Percentiles rank a stretch among this genome's conserved stretches.
Conservation (phyloP, 495 filamentous ascomycete species). For the Lophiotrema nucula region DNA sequence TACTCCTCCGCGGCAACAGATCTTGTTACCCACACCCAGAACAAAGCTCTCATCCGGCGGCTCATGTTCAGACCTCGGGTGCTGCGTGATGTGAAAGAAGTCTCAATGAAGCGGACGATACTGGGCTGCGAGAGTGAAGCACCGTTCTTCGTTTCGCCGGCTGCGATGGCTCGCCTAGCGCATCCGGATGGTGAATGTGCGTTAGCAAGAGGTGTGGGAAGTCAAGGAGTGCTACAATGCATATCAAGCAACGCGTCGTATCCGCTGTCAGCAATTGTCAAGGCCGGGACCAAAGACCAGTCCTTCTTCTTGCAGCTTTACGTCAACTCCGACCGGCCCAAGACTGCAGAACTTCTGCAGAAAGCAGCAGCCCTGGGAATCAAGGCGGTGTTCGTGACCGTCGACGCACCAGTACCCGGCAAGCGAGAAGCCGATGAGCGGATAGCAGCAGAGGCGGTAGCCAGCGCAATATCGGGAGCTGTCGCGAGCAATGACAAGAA, state of each 20-base stretch:
- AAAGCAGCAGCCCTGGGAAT: conserved; percentile 58
- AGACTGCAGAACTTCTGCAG: conserved; percentile 62
- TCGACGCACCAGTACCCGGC: conserved; percentile 47
- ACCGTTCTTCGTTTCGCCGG: conserved; percentile 72
- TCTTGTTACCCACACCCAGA: conserved; percentile 61
- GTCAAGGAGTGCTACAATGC: conserved; percentile 1
- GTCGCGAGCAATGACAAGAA: conserved; percentile 74
- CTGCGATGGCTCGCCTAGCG: conserved; percentile 69
- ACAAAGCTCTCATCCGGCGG: conserved; percentile 57
- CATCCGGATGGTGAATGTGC: conserved; percentile 71
- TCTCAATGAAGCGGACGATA: conserved; percentile 42
- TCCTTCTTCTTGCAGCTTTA: conserved; percentile 79
- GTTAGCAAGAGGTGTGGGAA: conserved; percentile 54
- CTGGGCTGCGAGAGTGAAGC: conserved; percentile 57
- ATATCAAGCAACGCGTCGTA: conserved; percentile 10
- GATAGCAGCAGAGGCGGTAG: conserved; percentile 1
- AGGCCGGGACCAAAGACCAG: conserved; percentile 22
- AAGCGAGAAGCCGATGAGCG: conserved; percentile 31
- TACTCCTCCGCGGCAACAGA: conserved; percentile 81
- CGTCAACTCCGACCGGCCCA: conserved; percentile 68
- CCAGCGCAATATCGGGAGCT: conserved; percentile 40
- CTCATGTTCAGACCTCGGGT: conserved; percentile 75
- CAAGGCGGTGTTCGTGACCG: conserved; percentile 65
- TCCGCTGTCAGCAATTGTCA: conserved; percentile 16
- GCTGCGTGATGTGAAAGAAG: conserved; percentile 63